A percentile compares a stretch with the other conserved stretches of the same genome.
Conservation (phyloP, 305 asterid species). For the Nicotiana rustica region DNA sequence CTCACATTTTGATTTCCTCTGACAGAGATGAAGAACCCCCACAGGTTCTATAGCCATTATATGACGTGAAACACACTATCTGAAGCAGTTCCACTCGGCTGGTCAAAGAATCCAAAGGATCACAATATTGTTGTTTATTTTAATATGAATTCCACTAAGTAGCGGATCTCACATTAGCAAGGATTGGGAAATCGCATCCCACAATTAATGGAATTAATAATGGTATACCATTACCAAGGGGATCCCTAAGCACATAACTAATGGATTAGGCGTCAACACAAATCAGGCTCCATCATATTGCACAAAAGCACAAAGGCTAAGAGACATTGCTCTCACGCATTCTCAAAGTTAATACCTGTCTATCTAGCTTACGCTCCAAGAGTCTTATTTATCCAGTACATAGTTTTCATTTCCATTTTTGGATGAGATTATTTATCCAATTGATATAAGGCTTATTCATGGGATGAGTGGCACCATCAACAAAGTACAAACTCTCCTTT, state of each 20-base stretch:
- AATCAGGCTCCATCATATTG: slow-evolving; percentile 14
- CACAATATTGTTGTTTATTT: slow-evolving; percentile 3
- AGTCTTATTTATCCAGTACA: neutral
- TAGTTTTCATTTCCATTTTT: neutral
- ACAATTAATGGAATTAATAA: slow-evolving; percentile 7
- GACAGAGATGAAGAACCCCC: neutral
- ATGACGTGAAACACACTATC: slow-evolving; percentile 13
- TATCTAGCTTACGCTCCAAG: neutral
- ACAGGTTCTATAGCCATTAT: neutral
- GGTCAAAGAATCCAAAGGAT: neutral
- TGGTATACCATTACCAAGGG: neutral
- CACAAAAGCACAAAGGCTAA: neutral
- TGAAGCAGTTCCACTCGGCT: slow-evolving; percentile 3
- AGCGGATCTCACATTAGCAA: neutral
- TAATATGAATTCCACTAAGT: slow-evolving; percentile 1
- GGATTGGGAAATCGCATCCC: neutral
- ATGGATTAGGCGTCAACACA: neutral
- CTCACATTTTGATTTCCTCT: slow-evolving; percentile 1
- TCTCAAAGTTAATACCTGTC: neutral
- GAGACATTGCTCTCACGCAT: neutral
- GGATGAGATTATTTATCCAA: neutral
- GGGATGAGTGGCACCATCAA: neutral
- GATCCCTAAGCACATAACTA: neutral
- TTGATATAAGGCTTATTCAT: neutral
- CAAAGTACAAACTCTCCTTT: neutral